Conservation (phyloP, 2,329 filamentous ascomycete species). For the Hymenoscyphus infarciens region DNA sequence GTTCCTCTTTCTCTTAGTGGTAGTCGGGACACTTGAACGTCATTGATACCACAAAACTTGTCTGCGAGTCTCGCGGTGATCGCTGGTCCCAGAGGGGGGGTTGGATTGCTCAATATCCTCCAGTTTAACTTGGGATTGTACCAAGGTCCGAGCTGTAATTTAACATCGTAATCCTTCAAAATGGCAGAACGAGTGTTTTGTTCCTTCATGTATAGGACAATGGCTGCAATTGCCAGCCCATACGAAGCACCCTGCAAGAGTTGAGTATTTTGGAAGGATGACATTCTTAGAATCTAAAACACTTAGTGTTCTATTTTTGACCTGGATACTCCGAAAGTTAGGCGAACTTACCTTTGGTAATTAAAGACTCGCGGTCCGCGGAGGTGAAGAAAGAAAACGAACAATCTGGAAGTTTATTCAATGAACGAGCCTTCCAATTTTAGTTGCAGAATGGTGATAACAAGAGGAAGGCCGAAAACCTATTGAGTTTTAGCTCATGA, state of each 20-base stretch:
- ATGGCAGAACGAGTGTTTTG: not conserved
- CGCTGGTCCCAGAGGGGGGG: not conserved
- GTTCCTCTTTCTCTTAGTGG: not conserved
- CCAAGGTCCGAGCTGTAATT: no score
- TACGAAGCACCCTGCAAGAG: not conserved
- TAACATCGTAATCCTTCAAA: not conserved
- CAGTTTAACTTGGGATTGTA: not conserved
- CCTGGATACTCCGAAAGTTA: not conserved
- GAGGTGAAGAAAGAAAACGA: no score
- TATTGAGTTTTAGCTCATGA: no score
- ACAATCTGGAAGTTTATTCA: no score
- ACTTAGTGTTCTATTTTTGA: not conserved
- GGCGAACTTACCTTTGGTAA: not conserved
- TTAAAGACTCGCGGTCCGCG: not conserved
- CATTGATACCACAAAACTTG: not conserved
- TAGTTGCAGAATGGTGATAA: no score
- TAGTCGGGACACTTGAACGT: conserved; percentile 4
- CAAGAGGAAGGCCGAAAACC: no score
- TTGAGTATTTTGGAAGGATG: not conserved
- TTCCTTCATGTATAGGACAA: conserved; percentile 2
- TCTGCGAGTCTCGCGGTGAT: not conserved
- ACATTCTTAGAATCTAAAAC: not conserved
- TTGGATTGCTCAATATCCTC: not conserved
- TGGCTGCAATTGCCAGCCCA: conserved; percentile 2
- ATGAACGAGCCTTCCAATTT: no score